A percentile compares a stretch with the other conserved stretches of the same genome.
phyloP scores from a whole-genome alignment of 257 asterid genomes.

The Echium plantagineum region DNA sequence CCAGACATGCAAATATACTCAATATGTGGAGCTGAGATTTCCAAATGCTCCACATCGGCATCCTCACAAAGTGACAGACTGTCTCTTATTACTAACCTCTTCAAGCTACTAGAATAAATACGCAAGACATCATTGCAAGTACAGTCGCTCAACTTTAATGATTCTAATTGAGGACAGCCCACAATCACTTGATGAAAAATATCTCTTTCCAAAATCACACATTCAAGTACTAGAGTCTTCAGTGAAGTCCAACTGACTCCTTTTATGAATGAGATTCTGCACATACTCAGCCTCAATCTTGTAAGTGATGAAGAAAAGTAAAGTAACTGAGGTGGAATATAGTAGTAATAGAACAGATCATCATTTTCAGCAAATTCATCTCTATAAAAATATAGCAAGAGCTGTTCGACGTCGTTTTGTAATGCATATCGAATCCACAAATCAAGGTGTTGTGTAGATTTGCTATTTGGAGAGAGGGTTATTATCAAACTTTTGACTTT shows the following conservation, averaged over 20 bases:
- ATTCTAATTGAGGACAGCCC: slow-evolving; percentile 9
- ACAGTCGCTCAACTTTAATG: not conserved
- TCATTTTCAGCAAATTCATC: too few species aligned
- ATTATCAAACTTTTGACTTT: slow-evolving; percentile 4
- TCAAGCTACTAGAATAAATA: slow-evolving; percentile 6
- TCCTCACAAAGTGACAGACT: not conserved
- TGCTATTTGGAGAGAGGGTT: not conserved
- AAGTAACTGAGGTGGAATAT: not conserved
- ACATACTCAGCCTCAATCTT: not conserved
- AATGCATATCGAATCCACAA: slow-evolving; percentile 6
- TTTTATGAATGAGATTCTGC: not conserved
- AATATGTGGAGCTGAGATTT: slow-evolving; percentile 9
- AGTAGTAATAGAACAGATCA: not conserved
- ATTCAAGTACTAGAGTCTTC: slow-evolving; percentile 3
- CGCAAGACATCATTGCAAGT: not conserved
- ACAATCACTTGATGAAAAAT: slow-evolving; percentile 2
- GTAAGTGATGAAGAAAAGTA: slow-evolving; percentile 1
- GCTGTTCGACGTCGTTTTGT: slow-evolving; percentile 7
- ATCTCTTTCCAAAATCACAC: not conserved
- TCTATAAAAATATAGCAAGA: not conserved
- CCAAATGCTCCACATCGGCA: not conserved
- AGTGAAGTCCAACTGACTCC: slow-evolving; percentile 8
- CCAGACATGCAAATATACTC: slow-evolving; percentile 4
- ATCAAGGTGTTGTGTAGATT: not conserved
- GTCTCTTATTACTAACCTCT: not conserved